phyloP scores from a whole-genome alignment of 306 rosid species.

The Malus orientalis region DNA sequence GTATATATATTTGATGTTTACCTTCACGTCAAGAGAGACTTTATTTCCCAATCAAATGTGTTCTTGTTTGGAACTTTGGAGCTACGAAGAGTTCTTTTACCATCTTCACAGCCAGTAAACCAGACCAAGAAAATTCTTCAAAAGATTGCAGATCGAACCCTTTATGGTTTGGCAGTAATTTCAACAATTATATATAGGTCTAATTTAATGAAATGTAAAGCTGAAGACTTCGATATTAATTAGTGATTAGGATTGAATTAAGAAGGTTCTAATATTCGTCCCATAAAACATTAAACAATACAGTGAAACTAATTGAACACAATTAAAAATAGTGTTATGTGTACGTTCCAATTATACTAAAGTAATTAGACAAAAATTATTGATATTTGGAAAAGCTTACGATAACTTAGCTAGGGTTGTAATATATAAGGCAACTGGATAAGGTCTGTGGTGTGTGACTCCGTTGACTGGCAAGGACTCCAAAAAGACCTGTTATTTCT shows the following conservation, averaged over 20 bases:
- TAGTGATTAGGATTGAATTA: constrained; percentile 1
- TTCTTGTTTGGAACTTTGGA: neutral
- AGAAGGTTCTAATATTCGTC: constrained; percentile 28
- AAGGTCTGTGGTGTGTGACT: constrained; percentile 3
- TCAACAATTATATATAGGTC: neutral
- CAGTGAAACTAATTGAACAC: neutral
- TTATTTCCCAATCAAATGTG: neutral
- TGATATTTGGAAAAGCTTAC: constrained; percentile 1
- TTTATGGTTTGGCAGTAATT: neutral
- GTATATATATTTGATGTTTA: neutral
- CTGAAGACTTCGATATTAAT: neutral
- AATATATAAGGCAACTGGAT: neutral
- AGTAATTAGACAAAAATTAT: neutral
- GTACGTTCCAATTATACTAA: neutral
- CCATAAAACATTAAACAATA: neutral
- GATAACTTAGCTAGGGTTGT: neutral
- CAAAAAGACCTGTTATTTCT: constrained; percentile 1
- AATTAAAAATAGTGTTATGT: neutral
- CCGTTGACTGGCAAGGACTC: constrained; percentile 24
- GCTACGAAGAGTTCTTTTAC: neutral
- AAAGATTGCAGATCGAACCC: neutral
- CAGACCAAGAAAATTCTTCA: neutral
- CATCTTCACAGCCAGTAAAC: neutral
- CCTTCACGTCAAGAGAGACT: neutral
- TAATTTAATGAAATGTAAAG: neutral